phyloP scores from a whole-genome alignment of 257 asterid species.

The Lavandula angustifolia region DNA sequence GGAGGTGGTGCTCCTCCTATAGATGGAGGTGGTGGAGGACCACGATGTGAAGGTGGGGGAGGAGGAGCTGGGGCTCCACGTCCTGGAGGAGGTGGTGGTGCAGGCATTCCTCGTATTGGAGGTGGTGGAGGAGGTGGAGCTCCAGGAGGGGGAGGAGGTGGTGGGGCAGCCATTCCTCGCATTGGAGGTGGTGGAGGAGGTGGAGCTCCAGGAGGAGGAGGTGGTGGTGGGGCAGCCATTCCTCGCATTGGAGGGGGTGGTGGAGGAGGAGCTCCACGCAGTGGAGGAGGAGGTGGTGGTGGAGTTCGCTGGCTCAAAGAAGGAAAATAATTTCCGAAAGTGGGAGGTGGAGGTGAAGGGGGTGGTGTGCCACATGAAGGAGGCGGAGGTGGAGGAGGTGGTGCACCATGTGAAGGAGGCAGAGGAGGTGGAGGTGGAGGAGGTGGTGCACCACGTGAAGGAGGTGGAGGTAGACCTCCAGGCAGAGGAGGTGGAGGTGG shows the following conservation, averaged over 20 bases:
- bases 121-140: constrained; percentile 36
- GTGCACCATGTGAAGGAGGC: constrained; percentile 18
- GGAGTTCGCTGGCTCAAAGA: constrained; percentile 12
- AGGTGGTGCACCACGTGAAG: constrained; percentile 29
- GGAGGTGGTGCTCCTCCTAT: constrained; percentile 52
- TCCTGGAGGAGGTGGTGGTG: constrained; percentile 50
- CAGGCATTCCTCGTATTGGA: constrained; percentile 29
- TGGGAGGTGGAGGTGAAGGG: constrained; percentile 24
- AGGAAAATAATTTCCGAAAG: constrained; percentile 11
- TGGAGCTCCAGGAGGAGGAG: neutral
- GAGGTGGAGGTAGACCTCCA: constrained; percentile 25
- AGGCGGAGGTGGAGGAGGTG: constrained; percentile 41
- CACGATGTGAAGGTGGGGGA: constrained; percentile 45
- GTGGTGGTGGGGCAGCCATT: constrained; percentile 42
- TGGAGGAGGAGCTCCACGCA: constrained; percentile 18
- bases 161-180: constrained; percentile 40
- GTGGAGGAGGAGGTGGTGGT: constrained; percentile 44
- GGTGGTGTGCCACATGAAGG: constrained; percentile 36
- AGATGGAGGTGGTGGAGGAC: constrained; percentile 47
- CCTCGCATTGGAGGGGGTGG: constrained; percentile 39
- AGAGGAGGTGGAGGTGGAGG: constrained; percentile 40
- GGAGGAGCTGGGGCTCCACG: constrained; percentile 50
- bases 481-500: constrained; percentile 30
- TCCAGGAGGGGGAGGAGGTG: constrained; percentile 15
- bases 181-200: constrained; percentile 36